These are phyloP conservation scores for Nicotiana noctiflora DNA, from an alignment of 257 asterid species.

Conservation along the genomic window DNA sequence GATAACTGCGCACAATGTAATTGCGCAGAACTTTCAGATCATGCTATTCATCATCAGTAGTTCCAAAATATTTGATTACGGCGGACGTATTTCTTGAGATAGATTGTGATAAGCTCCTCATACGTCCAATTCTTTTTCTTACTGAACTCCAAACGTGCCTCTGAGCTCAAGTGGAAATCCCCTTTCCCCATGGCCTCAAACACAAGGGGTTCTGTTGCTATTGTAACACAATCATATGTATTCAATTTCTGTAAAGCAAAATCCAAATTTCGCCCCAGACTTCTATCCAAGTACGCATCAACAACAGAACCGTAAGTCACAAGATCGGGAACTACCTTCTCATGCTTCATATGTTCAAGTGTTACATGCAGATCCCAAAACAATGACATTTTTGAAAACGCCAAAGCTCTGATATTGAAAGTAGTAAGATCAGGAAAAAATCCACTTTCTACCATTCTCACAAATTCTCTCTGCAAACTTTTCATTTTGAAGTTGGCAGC, in stretches of 20 bases:
- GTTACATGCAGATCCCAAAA: conserved; percentile 88
- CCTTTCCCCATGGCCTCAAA: conserved; percentile 90
- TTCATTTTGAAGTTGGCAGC: conserved; percentile 92
- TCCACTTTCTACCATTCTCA: conserved; percentile 82
- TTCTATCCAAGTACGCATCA: conserved; percentile 76
- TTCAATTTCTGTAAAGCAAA: conserved; percentile 48
- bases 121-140: conserved; percentile 49
- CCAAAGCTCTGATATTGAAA: conserved; percentile 68
- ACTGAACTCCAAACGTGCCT: conserved; percentile 45
- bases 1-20: conserved; percentile 1
- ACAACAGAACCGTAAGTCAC: conserved; percentile 82
- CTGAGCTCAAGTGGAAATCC: conserved; percentile 71
- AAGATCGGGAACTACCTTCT: conserved; percentile 69
- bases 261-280: conserved; percentile 65
- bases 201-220: conserved; percentile 57
- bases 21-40: neutral
- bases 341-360: conserved; percentile 85
- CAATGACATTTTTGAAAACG: conserved; percentile 85
- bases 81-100: conserved; percentile 60
- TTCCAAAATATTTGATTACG: conserved; percentile 86
- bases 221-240: conserved; percentile 26
- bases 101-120: conserved; percentile 43
- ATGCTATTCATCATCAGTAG: conserved; percentile 35
- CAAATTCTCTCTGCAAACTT: conserved; percentile 83
- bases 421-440: conserved; percentile 74